Percentiles rank a stretch among this genome's conserved stretches.
These are phyloP conservation scores for Gaeumannomyces tritici DNA, from an alignment of 2,329 filamentous ascomycete genomes.

Conservation along the genomic window DNA sequence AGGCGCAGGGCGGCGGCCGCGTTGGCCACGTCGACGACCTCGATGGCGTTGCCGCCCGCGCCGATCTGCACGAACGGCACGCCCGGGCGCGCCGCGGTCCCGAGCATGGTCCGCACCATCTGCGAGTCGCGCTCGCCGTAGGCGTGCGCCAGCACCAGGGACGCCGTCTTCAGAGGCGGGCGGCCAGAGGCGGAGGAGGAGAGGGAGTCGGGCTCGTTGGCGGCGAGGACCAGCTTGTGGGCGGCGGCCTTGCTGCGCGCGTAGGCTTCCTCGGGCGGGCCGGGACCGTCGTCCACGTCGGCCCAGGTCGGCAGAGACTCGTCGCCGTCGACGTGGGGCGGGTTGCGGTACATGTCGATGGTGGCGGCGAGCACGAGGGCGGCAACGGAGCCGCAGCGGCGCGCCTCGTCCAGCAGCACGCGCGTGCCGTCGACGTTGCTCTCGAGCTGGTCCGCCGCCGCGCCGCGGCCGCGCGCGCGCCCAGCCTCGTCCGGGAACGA, in stretches of 20 bases:
- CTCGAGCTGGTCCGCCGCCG: conserved; percentile 10
- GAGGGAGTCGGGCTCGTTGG: conserved; percentile 12
- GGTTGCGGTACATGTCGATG: conserved; percentile 15
- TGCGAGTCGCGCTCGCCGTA: conserved; percentile 23
- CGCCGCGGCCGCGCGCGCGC: too few relatives aligned
- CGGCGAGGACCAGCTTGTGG: conserved; percentile 17
- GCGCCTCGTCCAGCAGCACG: conserved; percentile 14
- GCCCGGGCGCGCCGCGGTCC: conserved; percentile 13
- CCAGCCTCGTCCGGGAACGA: conserved; percentile 10
- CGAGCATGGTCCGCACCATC: conserved; percentile 9
- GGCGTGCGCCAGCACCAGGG: conserved; percentile 17
- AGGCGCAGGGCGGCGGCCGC: conserved; percentile 15
- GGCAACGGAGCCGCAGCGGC: conserved; percentile 3
- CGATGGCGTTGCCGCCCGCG: conserved; percentile 14
- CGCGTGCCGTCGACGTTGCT: conserved; percentile 22
- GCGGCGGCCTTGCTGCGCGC: conserved; percentile 22
- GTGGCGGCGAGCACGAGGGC: conserved; percentile 5
- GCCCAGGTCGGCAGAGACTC: conserved; percentile 16
- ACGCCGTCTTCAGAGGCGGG: conserved; percentile 13
- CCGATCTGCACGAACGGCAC: conserved; percentile 13
- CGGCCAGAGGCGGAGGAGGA: not conserved
- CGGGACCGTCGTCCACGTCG: not conserved
- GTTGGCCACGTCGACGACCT: conserved; percentile 18
- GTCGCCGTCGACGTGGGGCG: conserved; percentile 13
- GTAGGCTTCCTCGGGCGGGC: conserved; percentile 6